phyloP scores from a whole-genome alignment of 1,284 basidiomycete species.

The Rhodotorula sp. region DNA sequence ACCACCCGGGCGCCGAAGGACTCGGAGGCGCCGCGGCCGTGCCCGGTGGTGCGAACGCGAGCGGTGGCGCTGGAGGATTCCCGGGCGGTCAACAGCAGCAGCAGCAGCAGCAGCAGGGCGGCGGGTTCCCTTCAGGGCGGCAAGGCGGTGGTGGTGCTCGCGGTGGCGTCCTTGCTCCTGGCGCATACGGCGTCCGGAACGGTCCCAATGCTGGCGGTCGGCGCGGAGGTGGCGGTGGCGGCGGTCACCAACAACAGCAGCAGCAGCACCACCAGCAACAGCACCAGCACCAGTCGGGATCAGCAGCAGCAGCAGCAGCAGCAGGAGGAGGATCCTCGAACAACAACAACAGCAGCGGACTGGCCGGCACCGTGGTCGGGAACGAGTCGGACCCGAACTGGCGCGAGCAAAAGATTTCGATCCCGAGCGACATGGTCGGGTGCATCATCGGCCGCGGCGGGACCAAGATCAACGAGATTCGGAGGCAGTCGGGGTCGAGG shows the following conservation, averaged over 20 bases:
- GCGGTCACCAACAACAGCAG: background rate
- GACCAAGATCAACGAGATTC: conserved; percentile 98
- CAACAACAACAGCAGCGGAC: conserved; percentile 1
- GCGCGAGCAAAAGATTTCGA: conserved; percentile 98
- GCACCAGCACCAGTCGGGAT: background rate
- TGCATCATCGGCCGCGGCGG: conserved; percentile 78
- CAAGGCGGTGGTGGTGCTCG: background rate
- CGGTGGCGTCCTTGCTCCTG: background rate
- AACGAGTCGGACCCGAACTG: conserved; percentile 62
- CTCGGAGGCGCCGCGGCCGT: conserved; percentile 23
- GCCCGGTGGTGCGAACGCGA: conserved; percentile 4
- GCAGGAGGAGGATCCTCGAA: background rate
- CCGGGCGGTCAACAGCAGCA: background rate
- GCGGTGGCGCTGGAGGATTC: background rate
- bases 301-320: background rate
- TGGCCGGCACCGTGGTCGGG: conserved; percentile 54
- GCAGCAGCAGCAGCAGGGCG: background rate
- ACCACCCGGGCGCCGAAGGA: conserved; percentile 84
- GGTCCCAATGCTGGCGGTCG: background rate
- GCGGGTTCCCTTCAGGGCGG: conserved; percentile 3
- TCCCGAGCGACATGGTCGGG: conserved; percentile 94
- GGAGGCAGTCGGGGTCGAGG: conserved; percentile 90
- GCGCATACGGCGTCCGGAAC: background rate
- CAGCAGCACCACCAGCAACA: background rate
- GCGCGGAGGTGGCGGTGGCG: background rate